Evolutionary conservation across 371 early-diverging fungal species (phyloP), one percentile per base, ranked within the genome.

Genomic region (Actinomucor elegans): DNA sequence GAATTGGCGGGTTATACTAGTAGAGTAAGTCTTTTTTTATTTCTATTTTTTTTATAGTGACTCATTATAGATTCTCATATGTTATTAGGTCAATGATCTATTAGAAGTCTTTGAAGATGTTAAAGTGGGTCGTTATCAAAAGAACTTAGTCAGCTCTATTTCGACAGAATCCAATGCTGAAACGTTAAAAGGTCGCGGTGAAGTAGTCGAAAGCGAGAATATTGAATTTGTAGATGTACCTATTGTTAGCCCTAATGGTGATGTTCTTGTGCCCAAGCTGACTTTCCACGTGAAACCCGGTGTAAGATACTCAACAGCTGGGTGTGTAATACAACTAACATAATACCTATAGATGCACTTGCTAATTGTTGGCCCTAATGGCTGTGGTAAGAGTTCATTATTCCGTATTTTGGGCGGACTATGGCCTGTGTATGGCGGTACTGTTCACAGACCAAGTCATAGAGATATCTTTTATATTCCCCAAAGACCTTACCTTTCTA

Each of bases 391-490:
- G 70, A 91, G 91, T 3, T 93, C 94, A 29, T 73, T 97, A 59
- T 97, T 98, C 84, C 91, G 97, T 54, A 96, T 97, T 55, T 80
- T 98, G 12, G 96, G 96, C 57, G 96, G 94, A 0, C 83, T 98
- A 49, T 94, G 94, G 94, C 94, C 94, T 9, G 88, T 92, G 20
- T 91, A 89, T 63, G 92, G 84, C 45, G 97, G 98, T 46, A 88
- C 88, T 0, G 81, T 98, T 37, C 79, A 82, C 57, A 89, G 89
- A 60, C 96, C 96, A 7, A 60, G 75, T 47, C 83, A 88, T 69
- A 74, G 80, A 66, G 86, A 92, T 53, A 91, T 98, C 58, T 97
- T 98, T 61, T 98, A 96, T 71, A 91, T 98, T 41, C 97, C 99
- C 12, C 97, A 97, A 71, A 81, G 94, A 38, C 97, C 99, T 12